A percentile compares a stretch with the other conserved stretches of the same genome.
Evolutionary conservation across 129 eudicot genomes (phyloP).

Genomic region (Artemisia annua): DNA sequence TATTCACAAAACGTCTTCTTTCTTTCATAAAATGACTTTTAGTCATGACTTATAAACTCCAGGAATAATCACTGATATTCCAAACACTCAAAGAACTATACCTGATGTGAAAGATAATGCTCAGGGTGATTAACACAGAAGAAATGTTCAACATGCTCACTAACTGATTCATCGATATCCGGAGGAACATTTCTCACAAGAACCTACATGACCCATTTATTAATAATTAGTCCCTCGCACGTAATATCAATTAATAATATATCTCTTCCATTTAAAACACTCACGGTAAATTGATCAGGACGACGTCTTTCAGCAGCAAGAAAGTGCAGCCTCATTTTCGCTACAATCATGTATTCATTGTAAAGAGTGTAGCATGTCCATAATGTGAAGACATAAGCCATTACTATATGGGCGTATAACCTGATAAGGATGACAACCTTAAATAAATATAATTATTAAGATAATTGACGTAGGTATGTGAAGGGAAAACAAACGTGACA

Average conservation of each 20-base stretch:
- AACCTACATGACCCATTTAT: conserved; percentile 53
- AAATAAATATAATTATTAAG: conserved; percentile 19
- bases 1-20: neutral
- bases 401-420: conserved; percentile 69
- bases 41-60: neutral
- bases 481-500: neutral
- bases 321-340: conserved; percentile 73
- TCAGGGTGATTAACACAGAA: conserved; percentile 92
- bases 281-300: conserved; percentile 87
- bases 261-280: conserved; percentile 33
- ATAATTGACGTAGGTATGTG: neutral
- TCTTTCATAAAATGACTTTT: neutral
- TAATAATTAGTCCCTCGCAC: neutral
- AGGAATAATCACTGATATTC: neutral
- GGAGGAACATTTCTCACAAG: conserved; percentile 95
- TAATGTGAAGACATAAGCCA: conserved; percentile 74
- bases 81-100: conserved; percentile 19
- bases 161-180: conserved; percentile 86
- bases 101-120: conserved; percentile 86
- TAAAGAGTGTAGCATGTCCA: conserved; percentile 76
- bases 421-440: conserved; percentile 38
- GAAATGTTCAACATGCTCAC: conserved; percentile 95
- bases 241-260: neutral
- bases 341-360: conserved; percentile 65
- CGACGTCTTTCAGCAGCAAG: conserved; percentile 70